These are phyloP conservation scores for Sporothrix curviconia DNA, from an alignment of 2,329 filamentous ascomycete genomes.

Conservation along the genomic window DNA sequence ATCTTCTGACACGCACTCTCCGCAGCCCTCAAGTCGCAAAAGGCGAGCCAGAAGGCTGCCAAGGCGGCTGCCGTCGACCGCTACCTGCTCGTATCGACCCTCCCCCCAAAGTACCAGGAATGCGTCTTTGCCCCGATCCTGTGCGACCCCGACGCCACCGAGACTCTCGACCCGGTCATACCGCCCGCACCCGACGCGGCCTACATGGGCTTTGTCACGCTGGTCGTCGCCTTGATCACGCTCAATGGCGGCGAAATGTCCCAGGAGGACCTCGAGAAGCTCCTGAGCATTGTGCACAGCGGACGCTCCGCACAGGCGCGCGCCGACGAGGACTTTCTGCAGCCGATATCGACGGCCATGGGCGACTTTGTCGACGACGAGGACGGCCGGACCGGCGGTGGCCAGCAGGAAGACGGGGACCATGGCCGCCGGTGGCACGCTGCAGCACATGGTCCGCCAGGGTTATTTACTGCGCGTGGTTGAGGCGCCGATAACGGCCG, in stretches of 20 bases:
- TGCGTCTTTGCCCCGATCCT: slow-evolving; percentile 22
- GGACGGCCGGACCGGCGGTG: slow-evolving; percentile 9
- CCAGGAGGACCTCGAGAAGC: slow-evolving; percentile 71
- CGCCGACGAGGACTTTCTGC: slow-evolving; percentile 58
- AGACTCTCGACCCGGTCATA: slow-evolving; percentile 50
- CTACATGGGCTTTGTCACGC: slow-evolving; percentile 74
- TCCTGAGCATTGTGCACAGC: slow-evolving; percentile 29
- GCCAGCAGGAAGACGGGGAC: not conserved
- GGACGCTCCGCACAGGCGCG: slow-evolving; percentile 28
- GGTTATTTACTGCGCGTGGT: slow-evolving; percentile 73
- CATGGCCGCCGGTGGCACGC: slow-evolving; percentile 15
- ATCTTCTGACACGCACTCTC: not conserved
- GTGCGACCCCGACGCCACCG: slow-evolving; percentile 57
- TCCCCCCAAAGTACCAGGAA: slow-evolving; percentile 62
- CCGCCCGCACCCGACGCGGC: slow-evolving; percentile 61
- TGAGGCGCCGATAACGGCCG: slow-evolving; percentile 63
- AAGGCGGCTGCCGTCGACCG: slow-evolving; percentile 51
- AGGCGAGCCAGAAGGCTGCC: slow-evolving; percentile 38
- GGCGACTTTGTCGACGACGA: slow-evolving; percentile 21
- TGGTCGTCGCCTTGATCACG: slow-evolving; percentile 69
- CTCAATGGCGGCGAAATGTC: slow-evolving; percentile 67
- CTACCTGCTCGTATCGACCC: slow-evolving; percentile 69
- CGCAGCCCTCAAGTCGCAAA: not conserved
- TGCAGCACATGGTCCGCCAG: slow-evolving; percentile 64
- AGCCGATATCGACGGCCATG: slow-evolving; percentile 36